These are phyloP conservation scores for Obba rivulosa DNA, from an alignment of 768 basidiomycete genomes.

Conservation along the genomic window DNA sequence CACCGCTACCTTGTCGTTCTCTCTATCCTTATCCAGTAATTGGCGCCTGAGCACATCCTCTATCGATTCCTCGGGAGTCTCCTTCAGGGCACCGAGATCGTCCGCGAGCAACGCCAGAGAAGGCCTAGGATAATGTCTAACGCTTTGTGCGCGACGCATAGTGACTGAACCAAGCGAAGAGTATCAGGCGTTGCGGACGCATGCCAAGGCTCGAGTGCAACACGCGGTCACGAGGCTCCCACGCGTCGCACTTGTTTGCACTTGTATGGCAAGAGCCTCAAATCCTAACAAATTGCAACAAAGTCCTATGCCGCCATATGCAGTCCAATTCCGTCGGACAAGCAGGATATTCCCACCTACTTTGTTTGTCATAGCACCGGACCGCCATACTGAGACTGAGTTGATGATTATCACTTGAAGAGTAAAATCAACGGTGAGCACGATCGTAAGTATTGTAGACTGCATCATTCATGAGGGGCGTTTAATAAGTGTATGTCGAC, in stretches of 20 bases:
- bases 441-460: no score
- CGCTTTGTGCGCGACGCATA: slow-evolving; percentile 64
- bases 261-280: neutral
- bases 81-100: slow-evolving; percentile 57
- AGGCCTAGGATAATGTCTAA: slow-evolving; percentile 48
- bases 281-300: neutral
- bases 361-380: no score
- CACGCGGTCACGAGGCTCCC: neutral
- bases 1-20: slow-evolving; percentile 56
- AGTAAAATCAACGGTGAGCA: no score
- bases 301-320: neutral
- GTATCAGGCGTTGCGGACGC: neutral
- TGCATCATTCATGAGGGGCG: no score
- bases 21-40: slow-evolving; percentile 61
- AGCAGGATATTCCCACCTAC: no score
- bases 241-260: slow-evolving; percentile 1
- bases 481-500: no score
- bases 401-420: no score
- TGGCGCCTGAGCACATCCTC: slow-evolving; percentile 62
- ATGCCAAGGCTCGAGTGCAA: neutral
- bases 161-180: neutral
- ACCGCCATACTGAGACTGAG: no score
- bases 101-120: slow-evolving; percentile 44
- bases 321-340: no score
- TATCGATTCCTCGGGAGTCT: slow-evolving; percentile 45